Percentiles rank a stretch among this genome's conserved stretches.
Evolutionary conservation across 306 rosid species (phyloP).

Genomic region (Vigna angularis): DNA sequence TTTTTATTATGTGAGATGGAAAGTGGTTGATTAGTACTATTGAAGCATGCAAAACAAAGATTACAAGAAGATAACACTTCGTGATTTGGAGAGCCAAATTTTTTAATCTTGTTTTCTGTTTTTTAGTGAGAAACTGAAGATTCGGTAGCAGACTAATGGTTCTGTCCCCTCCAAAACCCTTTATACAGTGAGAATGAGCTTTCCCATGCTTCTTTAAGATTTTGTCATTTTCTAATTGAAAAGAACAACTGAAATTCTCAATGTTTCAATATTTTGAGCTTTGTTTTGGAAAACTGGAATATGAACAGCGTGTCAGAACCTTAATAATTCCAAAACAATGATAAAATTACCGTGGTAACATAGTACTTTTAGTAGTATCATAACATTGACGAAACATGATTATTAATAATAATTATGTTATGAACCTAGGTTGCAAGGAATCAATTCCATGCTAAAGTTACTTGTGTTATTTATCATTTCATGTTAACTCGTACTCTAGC

Average conservation of each 20-base stretch:
- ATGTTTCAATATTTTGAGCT: slow-evolving; percentile 41
- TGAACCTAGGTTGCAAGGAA: slow-evolving; percentile 29
- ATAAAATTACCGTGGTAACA: slow-evolving; percentile 42
- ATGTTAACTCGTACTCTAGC: not conserved
- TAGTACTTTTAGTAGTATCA: slow-evolving; percentile 12
- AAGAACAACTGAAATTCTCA: slow-evolving; percentile 55
- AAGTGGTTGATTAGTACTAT: slow-evolving; percentile 53
- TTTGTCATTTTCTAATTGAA: slow-evolving; percentile 77
- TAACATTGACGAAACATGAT: slow-evolving; percentile 13
- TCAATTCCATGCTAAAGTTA: not conserved
- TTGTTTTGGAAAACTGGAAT: slow-evolving; percentile 24
- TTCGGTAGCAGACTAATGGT: slow-evolving; percentile 63
- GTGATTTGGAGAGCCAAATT: slow-evolving; percentile 48
- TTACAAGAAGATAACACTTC: slow-evolving; percentile 50
- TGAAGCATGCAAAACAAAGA: slow-evolving; percentile 67
- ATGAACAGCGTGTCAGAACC: slow-evolving; percentile 47
- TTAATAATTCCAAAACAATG: slow-evolving; percentile 43
- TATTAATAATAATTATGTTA: slow-evolving; percentile 39
- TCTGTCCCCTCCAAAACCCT: slow-evolving; percentile 68
- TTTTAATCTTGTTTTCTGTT: slow-evolving; percentile 55
- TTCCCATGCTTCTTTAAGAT: slow-evolving; percentile 62
- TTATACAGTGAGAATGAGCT: slow-evolving; percentile 84
- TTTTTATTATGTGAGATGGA: slow-evolving; percentile 49
- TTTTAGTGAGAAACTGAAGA: slow-evolving; percentile 73
- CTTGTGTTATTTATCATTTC: not conserved